Base-by-base conservation (phyloP, 345 rosid species). In the Lepidium sativum region DNA sequence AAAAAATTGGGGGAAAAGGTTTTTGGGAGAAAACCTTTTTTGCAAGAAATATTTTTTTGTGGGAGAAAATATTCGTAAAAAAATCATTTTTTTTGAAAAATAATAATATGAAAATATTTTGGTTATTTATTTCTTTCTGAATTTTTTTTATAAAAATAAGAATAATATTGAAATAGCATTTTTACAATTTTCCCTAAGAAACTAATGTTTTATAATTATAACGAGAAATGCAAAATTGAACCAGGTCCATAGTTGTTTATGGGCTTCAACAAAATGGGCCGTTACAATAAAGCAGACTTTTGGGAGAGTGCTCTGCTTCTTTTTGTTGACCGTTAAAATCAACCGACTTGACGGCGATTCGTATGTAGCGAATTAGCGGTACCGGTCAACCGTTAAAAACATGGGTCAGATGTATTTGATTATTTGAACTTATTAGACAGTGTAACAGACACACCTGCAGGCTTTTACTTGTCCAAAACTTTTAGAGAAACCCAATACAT, bases 381-480 rank as follows among this genome's bases (percentile, higher is more conserved):
- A 21, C 17, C 54, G 52, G 61, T 60, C 61, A 48, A 57, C 50
- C 16, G 27, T 39, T 31, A 4, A 9, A 50, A 40, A 13, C 41
- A 27, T 50, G 34, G 10, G 37, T 59, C 7, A 4, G 17, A 6
- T 51, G 67, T 60, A 51, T 43, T 3, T 51, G 63, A 70, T 62
- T 45, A 54, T 47, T 54, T 34, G 63, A 64, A 23, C 12, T 48
- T 34, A 64, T n/a, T n/a, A 20, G 75, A 71, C 65, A 71, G 49
- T 47, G 38, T 55, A 64, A 64, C 54, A 64, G 60, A 71, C 70
- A 71, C 70, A 64, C 70, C 65, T 54, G 70, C 53, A 71, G 70
- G 75, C 65, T 48, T 56, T 40, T 64, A 64, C 54, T 56, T 55
- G 47, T 64, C 65, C 60, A 40, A 56, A 70, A 54, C 51, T 47